These are phyloP conservation scores for Ophiostoma quercus DNA, from an alignment of 2,329 filamentous ascomycete species.

Conservation along the genomic window DNA sequence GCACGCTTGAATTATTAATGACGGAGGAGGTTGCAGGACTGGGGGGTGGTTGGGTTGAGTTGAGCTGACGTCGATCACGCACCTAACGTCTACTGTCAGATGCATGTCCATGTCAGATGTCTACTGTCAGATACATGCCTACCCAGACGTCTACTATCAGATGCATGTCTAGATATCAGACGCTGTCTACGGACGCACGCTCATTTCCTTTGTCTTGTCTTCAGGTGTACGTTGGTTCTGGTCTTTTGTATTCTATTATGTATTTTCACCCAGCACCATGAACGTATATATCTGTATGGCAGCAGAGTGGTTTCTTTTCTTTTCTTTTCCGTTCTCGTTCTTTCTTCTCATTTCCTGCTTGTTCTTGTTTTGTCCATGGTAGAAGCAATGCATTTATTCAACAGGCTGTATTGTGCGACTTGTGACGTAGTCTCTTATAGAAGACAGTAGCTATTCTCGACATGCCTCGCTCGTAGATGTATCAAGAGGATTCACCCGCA, in stretches of 20 bases:
- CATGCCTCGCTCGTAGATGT: no score
- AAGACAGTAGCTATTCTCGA: no score
- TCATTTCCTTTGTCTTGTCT: constrained; percentile 9
- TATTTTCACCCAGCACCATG: constrained; percentile 13
- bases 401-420: background rate
- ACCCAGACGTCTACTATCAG: no score
- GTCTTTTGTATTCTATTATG: constrained; percentile 21
- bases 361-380: background rate
- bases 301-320: background rate
- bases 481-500: no score
- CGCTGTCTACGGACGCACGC: background rate
- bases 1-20: background rate
- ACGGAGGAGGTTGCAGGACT: background rate
- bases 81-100: no score
- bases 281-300: constrained; percentile 17
- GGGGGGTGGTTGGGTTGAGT: background rate
- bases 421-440: background rate
- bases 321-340: background rate
- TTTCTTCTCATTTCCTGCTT: background rate
- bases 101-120: no score
- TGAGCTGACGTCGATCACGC: background rate
- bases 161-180: no score
- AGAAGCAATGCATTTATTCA: background rate
- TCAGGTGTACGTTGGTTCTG: background rate
- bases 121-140: no score